Conservation (phyloP, 1,284 basidiomycete species). For the Vanrija pseudolonga region DNA sequence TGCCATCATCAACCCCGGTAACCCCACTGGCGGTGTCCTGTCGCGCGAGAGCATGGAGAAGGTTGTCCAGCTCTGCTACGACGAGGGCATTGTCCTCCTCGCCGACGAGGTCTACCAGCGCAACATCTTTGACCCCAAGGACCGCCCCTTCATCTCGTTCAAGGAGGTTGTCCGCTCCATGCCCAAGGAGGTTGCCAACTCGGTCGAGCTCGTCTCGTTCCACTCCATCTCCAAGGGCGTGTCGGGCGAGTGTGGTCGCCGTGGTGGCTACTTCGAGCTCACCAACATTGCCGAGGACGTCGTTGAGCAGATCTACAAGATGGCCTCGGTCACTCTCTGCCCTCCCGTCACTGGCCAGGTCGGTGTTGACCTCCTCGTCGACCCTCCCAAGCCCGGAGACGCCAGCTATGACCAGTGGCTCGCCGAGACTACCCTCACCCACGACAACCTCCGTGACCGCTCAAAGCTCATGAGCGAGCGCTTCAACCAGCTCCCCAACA, state of each 20-base stretch:
- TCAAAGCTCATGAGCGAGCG: constrained; percentile 69
- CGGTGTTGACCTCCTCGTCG: constrained; percentile 84
- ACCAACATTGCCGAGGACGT: constrained; percentile 73
- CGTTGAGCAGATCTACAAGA: constrained; percentile 85
- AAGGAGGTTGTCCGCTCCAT: constrained; percentile 72
- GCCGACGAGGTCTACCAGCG: constrained; percentile 95
- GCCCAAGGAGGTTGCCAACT: constrained; percentile 52
- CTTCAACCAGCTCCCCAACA: constrained; percentile 72
- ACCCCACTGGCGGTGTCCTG: constrained; percentile 85
- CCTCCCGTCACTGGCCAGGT: constrained; percentile 76
- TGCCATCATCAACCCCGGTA: constrained; percentile 94
- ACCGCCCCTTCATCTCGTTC: constrained; percentile 82
- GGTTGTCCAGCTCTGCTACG: constrained; percentile 75
- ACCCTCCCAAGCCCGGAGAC: constrained; percentile 71
- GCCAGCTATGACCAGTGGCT: constrained; percentile 73
- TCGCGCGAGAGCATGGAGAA: constrained; percentile 65
- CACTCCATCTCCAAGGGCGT: constrained; percentile 95
- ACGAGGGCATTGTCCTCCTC: constrained; percentile 78
- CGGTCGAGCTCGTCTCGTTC: constrained; percentile 80
- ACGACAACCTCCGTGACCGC: constrained; percentile 67
- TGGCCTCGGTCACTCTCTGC: constrained; percentile 84
- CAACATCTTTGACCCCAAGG: constrained; percentile 68
- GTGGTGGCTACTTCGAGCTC: constrained; percentile 91
- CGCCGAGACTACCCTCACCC: constrained; percentile 73
- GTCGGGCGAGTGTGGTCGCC: constrained; percentile 85